Base-by-base conservation (phyloP, 371 early-diverging fungal species). In the Coemansia sp. region DNA sequence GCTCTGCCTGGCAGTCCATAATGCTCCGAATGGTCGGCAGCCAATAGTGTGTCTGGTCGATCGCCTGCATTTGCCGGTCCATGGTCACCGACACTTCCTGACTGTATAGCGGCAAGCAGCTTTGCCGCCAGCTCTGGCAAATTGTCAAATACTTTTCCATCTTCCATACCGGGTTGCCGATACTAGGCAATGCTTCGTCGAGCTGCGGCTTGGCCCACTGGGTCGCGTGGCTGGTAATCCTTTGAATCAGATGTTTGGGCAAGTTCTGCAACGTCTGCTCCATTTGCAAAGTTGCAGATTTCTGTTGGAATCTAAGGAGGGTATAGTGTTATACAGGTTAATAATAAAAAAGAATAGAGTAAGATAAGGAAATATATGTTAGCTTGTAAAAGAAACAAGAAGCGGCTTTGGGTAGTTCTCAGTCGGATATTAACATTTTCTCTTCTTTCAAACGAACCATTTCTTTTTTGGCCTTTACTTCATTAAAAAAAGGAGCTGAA, bases 101-200 rank as follows among this genome's bases (percentile, higher is more conserved):
- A 30, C 57, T 57, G 40, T 57, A 38, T 4, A 67, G 40, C 32
- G 67, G 47, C 8, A 53, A 32, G 35, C 67, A 67, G 20, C 56
- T 51, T n/a, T 5, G 11, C 2, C 53, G 45, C 68, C 68, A 67
- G 57, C 65, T 52, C n/a, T 47, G 64, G 8, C 65, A 63, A 1
- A 67, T 16, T 13, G 14, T 39, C 30, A 56, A 9, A 32, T 67
- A 67, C 41, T 62, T 62, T 4, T 39, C 56, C 42, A 67, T 51
- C 26, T 67, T 67, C 51, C 67, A 67, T 30, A 47, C 30, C 4
- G 67, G 67, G 39, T 67, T 67, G 16, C 61, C 55, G 14, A 42
- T 56, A 13, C 35, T 51, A 10, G 50, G 62, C 7, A 55, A 26
- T 3, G 39, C 31, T 3, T 40, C 67, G 20, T 47, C 16, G 2